Evolutionary conservation across 2,329 filamentous ascomycete genomes (phyloP), one percentile per base, ranked within the genome.

Genomic region (Neofusicoccum ribis): DNA sequence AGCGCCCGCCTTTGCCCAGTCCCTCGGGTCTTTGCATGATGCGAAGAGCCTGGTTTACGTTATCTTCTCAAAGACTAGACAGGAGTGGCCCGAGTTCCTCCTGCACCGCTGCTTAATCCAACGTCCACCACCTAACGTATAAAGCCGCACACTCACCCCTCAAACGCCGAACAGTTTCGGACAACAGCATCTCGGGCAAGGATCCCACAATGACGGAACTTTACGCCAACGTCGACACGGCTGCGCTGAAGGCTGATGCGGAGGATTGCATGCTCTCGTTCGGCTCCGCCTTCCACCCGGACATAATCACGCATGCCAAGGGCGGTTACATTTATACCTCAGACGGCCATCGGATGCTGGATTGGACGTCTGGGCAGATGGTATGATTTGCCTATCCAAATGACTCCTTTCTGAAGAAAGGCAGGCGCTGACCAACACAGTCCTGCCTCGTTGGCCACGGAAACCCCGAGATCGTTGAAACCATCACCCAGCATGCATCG

Each of bases 361-460:
- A 76, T 51, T 72, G 69, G 66, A 74, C 71, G 3, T 72, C 70
- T 6, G 71, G 69, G 1, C 73, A 76, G 63, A 75, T 75, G 73
- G 63, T 64, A 58, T 34, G 7, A 5, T 44, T 11, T 34, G 27
- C 41, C 7, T 20, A 58, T 27, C 7, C 5, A 31, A 8, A 3
- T n/a, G 1, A 1, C 3, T 61, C 3, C 14, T 36, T 20, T 3
- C 12, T 7, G 37, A 36, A n/a, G 15, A 54, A 1, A 31, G 5
- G 31, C 9, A 11, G 11, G 11, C 4, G 36, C 37, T 43, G n/a
- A 46, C 8, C 2, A 14, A 14, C 34, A 15, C 37, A 64, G 51
- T 71, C 68, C 2, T 69, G 70, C 54, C 64, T 70, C 8, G 69
- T 77, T 31, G 74, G 74, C 9, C 74, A 77, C 37, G 70, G 69